Base-by-base conservation (phyloP, 2,329 filamentous ascomycete genomes). In the Leptosphaerulina australis region DNA sequence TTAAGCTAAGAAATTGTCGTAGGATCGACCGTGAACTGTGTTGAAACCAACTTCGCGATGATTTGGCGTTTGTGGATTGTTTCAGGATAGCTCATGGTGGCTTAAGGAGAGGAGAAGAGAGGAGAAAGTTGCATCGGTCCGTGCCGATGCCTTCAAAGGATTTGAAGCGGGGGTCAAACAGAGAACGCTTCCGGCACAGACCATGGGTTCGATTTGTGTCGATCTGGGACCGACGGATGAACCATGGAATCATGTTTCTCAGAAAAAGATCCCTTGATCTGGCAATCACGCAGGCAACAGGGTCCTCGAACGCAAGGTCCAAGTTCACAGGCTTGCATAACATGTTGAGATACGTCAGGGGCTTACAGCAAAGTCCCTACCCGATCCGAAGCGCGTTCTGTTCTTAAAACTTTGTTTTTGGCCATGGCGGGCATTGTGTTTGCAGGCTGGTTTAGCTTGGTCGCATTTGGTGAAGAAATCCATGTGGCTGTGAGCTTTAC, bases 141-240 rank as follows among this genome's bases (percentile, higher is more conserved):
- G 34, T 39, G 40, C 29, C 47, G 47, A 15, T n/a, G 20, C 14
- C 17, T n/a, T 26, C 20, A 39, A 30, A 39, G 36, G 12, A 22
- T 9, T n/a, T n/a, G 26, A 22, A 22, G 35, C 10, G 9, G 29
- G 17, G 21, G 33, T 38, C 28, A 25, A 44, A 29, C 39, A 50
- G 29, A 33, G 28, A 44, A 34, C 17, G 28, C 34, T 18, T 30
- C 35, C 22, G 22, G 47, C 47, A 50, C 47, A 50, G 47, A 50
- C 47, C 47, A 50, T 3, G 35, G 5, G 47, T 50, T 50, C 40
- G 39, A 39, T 38, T 31, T 22, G 38, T 39, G 18, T 30, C 12
- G 29, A 10, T 17, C 33, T 31, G 15, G 26, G 14, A 26, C 35
- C 14, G 21, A n/a, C 30, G 10, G 8, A 37, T 21, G 31, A 21